These are phyloP conservation scores for Carex scoparia DNA, from an alignment of 176 grass and related monocot genomes.

Conservation along the genomic window DNA sequence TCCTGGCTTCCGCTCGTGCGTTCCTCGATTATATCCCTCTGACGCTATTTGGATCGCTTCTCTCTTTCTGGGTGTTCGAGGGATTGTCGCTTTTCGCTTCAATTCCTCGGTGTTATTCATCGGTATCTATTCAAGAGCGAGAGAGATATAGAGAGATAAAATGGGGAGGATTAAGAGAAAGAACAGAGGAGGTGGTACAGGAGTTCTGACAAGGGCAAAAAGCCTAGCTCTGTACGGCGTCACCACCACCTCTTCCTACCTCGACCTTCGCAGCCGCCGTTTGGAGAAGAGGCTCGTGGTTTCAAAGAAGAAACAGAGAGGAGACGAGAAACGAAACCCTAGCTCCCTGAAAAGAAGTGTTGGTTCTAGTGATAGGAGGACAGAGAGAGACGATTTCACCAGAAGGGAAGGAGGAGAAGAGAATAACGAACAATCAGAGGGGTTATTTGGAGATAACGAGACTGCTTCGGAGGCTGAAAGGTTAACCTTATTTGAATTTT, in stretches of 20 bases:
- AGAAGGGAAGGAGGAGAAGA: neutral
- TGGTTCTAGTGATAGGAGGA: neutral
- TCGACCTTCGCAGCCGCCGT: conserved; percentile 41
- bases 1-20: neutral
- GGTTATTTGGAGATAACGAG: neutral
- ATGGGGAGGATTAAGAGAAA: conserved; percentile 21
- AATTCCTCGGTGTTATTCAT: neutral
- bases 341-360: neutral
- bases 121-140: neutral
- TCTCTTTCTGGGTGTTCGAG: conserved; percentile 2
- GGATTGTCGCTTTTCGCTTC: neutral
- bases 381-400: neutral
- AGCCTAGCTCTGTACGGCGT: neutral
- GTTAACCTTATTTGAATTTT: neutral
- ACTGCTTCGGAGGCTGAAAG: neutral
- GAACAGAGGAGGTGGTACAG: conserved; percentile 1
- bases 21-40: neutral
- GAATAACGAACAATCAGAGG: neutral
- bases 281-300: conserved; percentile 20
- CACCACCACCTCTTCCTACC: conserved; percentile 22
- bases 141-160: neutral
- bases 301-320: neutral
- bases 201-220: neutral
- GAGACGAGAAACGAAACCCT: neutral
- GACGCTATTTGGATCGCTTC: neutral